These are phyloP conservation scores for Ogataea chonburiensis DNA, from an alignment of 805 yeast species.

Conservation along the genomic window DNA sequence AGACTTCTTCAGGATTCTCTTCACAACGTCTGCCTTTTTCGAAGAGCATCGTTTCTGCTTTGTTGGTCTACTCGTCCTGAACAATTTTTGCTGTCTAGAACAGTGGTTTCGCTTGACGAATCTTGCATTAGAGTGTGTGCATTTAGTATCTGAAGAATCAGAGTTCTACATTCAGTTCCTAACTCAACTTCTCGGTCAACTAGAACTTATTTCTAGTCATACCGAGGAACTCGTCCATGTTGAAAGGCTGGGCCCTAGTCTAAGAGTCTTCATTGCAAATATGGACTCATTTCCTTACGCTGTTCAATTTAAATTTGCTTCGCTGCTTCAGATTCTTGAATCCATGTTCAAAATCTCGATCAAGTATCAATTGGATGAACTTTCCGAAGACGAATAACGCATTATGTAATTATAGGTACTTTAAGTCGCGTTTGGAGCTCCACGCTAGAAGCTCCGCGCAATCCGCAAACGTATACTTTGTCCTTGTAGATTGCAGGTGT, in stretches of 20 bases:
- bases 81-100: constrained; percentile 59
- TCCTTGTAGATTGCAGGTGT: constrained; percentile 2
- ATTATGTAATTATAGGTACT: no score
- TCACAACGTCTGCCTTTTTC: constrained; percentile 38
- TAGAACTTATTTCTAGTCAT: constrained; percentile 39
- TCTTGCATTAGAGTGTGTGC: constrained; percentile 39
- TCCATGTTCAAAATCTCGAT: constrained; percentile 14
- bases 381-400: constrained; percentile 3
- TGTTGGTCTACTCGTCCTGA: constrained; percentile 48
- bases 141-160: constrained; percentile 26
- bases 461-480: not conserved
- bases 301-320: constrained; percentile 15
- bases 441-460: no score
- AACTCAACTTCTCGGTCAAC: constrained; percentile 35
- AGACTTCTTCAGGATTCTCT: constrained; percentile 46
- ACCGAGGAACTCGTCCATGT: constrained; percentile 15
- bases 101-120: constrained; percentile 61
- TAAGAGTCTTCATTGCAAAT: constrained; percentile 16
- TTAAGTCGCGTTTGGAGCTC: constrained; percentile 10
- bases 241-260: constrained; percentile 7
- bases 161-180: constrained; percentile 36
- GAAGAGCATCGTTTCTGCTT: constrained; percentile 58
- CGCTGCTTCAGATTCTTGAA: constrained; percentile 15
- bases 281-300: constrained; percentile 11
- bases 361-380: constrained; percentile 10